These are phyloP conservation scores for Lentinula boryana DNA, from an alignment of 768 basidiomycete species.

Conservation along the genomic window DNA sequence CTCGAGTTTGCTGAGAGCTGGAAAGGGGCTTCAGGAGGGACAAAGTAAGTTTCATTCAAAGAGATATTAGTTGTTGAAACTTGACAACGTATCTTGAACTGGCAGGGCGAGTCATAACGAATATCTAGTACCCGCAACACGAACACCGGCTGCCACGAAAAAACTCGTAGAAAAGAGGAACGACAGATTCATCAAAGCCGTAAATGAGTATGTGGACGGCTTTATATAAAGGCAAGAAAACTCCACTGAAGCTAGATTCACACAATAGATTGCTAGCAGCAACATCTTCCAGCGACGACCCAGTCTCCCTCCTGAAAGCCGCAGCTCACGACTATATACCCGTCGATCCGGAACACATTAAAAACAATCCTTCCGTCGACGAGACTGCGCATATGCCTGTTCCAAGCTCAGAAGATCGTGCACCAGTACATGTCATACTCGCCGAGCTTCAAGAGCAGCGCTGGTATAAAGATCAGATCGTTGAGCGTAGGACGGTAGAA, in stretches of 20 bases:
- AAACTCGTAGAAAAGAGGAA: slow-evolving; percentile 72
- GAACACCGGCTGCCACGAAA: slow-evolving; percentile 50
- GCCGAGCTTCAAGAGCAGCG: slow-evolving; percentile 47
- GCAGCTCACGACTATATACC: slow-evolving; percentile 72
- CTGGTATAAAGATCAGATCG: slow-evolving; percentile 72
- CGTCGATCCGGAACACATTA: slow-evolving; percentile 38
- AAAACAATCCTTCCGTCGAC: slow-evolving; percentile 6
- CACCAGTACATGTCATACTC: slow-evolving; percentile 52
- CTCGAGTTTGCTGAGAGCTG: slow-evolving; percentile 46
- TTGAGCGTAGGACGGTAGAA: slow-evolving; percentile 45
- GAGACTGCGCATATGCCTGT: slow-evolving; percentile 11
- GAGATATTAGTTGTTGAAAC: too few relatives aligned
- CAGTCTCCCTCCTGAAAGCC: slow-evolving; percentile 54
- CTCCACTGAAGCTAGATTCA: slow-evolving; percentile 25
- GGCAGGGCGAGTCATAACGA: neutral
- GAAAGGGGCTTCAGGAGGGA: slow-evolving; percentile 21
- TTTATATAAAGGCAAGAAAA: neutral
- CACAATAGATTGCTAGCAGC: slow-evolving; percentile 40
- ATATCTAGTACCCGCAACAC: slow-evolving; percentile 17
- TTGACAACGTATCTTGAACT: neutral
- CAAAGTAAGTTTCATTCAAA: slow-evolving; percentile 8
- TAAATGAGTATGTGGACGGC: slow-evolving; percentile 51
- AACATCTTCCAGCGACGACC: slow-evolving; percentile 47
- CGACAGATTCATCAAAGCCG: slow-evolving; percentile 52
- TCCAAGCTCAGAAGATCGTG: slow-evolving; percentile 45